phyloP scores from a whole-genome alignment of 2,329 filamentous ascomycete genomes.

The Albophoma yamanashiensis region DNA sequence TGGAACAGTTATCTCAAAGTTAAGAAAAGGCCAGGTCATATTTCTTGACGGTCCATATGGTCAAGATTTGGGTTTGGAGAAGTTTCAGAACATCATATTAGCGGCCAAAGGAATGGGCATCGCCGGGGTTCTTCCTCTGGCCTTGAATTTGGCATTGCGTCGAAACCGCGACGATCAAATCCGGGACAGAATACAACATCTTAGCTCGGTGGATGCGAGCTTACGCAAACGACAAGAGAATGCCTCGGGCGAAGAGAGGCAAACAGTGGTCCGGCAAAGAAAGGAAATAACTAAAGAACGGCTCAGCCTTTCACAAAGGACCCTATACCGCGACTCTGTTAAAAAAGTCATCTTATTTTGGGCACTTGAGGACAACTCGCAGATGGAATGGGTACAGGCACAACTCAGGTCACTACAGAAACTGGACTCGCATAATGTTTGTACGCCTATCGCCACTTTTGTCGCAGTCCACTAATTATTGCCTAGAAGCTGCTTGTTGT shows the following conservation, averaged over 20 bases:
- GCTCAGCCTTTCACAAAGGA: not conserved
- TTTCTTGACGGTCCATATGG: slow-evolving; percentile 3
- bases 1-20: not conserved
- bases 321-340: not conserved
- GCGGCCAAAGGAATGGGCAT: slow-evolving; percentile 5
- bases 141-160: not conserved
- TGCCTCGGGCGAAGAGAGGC: not conserved
- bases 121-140: not conserved
- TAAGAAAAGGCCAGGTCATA: slow-evolving; percentile 1
- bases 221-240: not conserved
- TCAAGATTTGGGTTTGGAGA: not conserved
- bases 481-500: slow-evolving; percentile 2
- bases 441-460: not conserved
- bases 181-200: not conserved
- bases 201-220: not conserved
- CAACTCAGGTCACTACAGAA: not conserved
- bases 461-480: not conserved
- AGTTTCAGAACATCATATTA: slow-evolving; percentile 1
- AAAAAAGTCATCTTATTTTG: slow-evolving; percentile 4
- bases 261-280: not conserved
- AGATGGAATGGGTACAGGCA: slow-evolving; percentile 1
- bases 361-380: slow-evolving; percentile 1
- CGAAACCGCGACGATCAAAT: not conserved
- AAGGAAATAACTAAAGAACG: not conserved
- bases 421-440: slow-evolving; percentile 1